These are phyloP conservation scores for Ophiobolus disseminans DNA, from an alignment of 2,329 filamentous ascomycete genomes.

Conservation along the genomic window DNA sequence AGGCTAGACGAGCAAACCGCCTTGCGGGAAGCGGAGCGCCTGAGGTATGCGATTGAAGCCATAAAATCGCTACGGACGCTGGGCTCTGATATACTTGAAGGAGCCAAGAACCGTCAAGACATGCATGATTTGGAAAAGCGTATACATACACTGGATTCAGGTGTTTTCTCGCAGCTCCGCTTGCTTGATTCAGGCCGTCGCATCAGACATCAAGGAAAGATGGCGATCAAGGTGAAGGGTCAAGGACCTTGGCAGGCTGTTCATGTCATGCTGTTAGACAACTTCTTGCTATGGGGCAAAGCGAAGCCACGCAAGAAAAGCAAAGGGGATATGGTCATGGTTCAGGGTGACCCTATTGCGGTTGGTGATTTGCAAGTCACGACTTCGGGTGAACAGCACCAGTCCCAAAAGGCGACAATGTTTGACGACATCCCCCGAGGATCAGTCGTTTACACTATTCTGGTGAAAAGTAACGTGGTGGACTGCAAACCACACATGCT, in stretches of 20 bases:
- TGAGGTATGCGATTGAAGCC: slow-evolving; percentile 22
- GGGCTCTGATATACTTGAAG: slow-evolving; percentile 18
- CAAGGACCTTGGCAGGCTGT: slow-evolving; percentile 40
- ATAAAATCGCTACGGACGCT: slow-evolving; percentile 19
- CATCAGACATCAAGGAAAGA: slow-evolving; percentile 29
- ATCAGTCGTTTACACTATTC: slow-evolving; percentile 29
- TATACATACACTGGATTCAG: slow-evolving; percentile 25
- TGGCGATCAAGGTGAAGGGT: slow-evolving; percentile 40
- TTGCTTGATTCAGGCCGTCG: slow-evolving; percentile 23
- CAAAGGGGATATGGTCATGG: slow-evolving; percentile 21
- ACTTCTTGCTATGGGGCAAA: slow-evolving; percentile 41
- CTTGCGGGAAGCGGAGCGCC: slow-evolving; percentile 10
- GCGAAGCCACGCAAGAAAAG: slow-evolving; percentile 29
- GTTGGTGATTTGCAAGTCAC: slow-evolving; percentile 19
- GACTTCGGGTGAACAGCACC: slow-evolving; percentile 20
- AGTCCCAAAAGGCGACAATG: slow-evolving; percentile 32
- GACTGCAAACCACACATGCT: slow-evolving; percentile 27
- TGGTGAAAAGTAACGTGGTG: slow-evolving; percentile 18
- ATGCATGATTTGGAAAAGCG: slow-evolving; percentile 32
- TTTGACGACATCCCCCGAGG: slow-evolving; percentile 37
- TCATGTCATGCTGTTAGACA: slow-evolving; percentile 38
- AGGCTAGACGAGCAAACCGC: slow-evolving; percentile 2
- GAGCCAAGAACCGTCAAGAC: slow-evolving; percentile 29
- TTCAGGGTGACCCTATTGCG: slow-evolving; percentile 30
- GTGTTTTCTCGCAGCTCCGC: slow-evolving; percentile 22